Evolutionary conservation across 2,329 filamentous ascomycete species (phyloP), one percentile per base, ranked within the genome.

Genomic region (Epichloe sylvatica): DNA sequence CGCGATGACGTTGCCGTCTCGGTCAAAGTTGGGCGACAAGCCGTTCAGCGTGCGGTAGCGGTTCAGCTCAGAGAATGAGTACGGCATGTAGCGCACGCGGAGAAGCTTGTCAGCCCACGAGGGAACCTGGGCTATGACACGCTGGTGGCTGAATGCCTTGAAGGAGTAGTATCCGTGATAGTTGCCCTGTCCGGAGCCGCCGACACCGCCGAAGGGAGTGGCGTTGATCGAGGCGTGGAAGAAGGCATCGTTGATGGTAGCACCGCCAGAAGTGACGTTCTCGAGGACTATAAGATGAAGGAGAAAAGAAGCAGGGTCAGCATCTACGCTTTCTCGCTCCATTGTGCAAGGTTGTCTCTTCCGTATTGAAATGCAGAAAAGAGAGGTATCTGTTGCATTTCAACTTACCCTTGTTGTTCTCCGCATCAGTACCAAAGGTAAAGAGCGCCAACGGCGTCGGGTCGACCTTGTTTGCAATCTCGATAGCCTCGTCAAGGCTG

Each of bases 381-480:
- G 34, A 4, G 30, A 11, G 30, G 30, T 11, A 30, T 30, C 30
- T 30, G 30, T 9, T 11, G 4, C 8, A 30, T 30, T 9, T 30
- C 8, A 7, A 49, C 73, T 59, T 71, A 86, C 84, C 73, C 63
- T 84, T 84, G 33, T 84, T 74, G 43, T 83, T 86, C 63, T 96
- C 91, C 3, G 72, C 72, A 59, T 88, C 86, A 54, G 75, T 84
- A 49, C 90, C 91, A 67, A 97, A 97, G 5, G 86, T 78, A 64
- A 88, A 94, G 42, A 96, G 72, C 9, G 83, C 81, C 39, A 98
- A 73, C 0, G 92, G 90, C 0, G 90, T 96, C 47, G 81, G 76
- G 65, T 94, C 83, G 45, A 96, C 78, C 49, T 77, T 70, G 65
- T 94, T 91, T 53, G 87, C 87, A 55, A 89, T 79, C 38, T 74